Base-by-base conservation (phyloP, 768 basidiomycete genomes). In the Chlorophyllum brunneum region DNA sequence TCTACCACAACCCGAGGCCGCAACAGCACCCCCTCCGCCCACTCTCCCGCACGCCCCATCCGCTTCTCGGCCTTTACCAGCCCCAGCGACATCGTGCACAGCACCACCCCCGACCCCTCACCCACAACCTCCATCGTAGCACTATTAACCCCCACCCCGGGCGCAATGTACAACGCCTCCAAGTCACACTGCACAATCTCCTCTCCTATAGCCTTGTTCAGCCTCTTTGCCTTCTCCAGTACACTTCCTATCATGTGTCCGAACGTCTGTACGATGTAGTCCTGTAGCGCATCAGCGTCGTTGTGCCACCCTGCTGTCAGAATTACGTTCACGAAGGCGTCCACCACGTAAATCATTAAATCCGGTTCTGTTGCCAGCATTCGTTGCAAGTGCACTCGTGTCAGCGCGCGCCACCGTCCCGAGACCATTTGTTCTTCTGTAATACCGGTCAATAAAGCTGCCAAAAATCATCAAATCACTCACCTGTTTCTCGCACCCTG, bases 21-120 rank as follows among this genome's bases (percentile, higher is more conserved):
- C 54, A 81, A 60, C 49, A 85, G 64, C 0, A 78, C 69, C 2
- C 65, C 63, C 18, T 71, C 74, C 33, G 77, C 70, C 80, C 76
- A 81, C 33, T 75, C 72, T n/a, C 70, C 73, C 3, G 58, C 58
- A 29, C 67, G 67, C 9, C 71, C 76, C n/a, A 69, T 60, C 15
- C 66, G 56, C 59, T 69, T 73, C 53, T 69, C 72, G 9, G 69
- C 68, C 26, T 70, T 65, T 5, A 67, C 67, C 29, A 84, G 66
- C 2, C 82, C 82, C 3, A 84, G 68, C 43, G 81, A 78, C 16
- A 76, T 82, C 40, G 81, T 82, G 57, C 83, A 83, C 16, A 84
- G 58, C 4, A 83, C 69, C 8, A 47, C 73, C n/a, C 44, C 55
- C n/a, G 51, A 58, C 44, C 56, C 57, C 33, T 55, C 55, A 37